Conservation (phyloP, 2,329 filamentous ascomycete species). For the Septoria linicola region DNA sequence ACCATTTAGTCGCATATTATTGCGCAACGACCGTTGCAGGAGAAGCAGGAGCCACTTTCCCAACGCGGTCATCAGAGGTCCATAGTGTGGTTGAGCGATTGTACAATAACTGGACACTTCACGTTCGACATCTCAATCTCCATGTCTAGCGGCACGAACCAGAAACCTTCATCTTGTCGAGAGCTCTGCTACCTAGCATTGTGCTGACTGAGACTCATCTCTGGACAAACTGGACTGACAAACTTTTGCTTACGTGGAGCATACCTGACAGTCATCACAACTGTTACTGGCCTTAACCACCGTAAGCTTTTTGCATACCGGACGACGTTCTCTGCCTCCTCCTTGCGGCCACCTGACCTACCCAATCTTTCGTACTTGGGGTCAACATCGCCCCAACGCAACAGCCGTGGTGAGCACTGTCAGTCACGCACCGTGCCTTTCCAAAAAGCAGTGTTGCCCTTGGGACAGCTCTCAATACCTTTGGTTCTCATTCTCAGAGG, state of each 20-base stretch:
- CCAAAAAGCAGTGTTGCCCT: neutral
- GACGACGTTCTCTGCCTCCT: neutral
- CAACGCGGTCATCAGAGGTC: constrained; percentile 8
- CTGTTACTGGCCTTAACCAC: neutral
- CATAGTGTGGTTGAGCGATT: constrained; percentile 12
- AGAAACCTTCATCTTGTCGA: constrained; percentile 20
- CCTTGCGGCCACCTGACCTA: neutral
- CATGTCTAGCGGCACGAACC: constrained; percentile 26
- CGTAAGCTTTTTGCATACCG: constrained; percentile 5
- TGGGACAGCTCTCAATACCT: neutral
- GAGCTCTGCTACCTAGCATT: constrained; percentile 8
- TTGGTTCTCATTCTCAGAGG: constrained; percentile 12
- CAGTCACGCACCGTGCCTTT: constrained; percentile 12
- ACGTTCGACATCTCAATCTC: constrained; percentile 13
- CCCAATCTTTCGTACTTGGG: neutral
- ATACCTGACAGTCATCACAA: constrained; percentile 7
- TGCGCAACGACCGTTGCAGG: constrained; percentile 22
- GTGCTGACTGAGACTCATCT: constrained; percentile 13
- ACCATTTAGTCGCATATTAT: constrained; percentile 21
- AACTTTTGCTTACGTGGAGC: constrained; percentile 6
- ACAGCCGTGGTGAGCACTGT: constrained; percentile 4
- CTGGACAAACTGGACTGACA: constrained; percentile 5
- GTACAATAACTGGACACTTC: constrained; percentile 22
- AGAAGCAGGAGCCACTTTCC: constrained; percentile 20
- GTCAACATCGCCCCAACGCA: neutral